These are phyloP conservation scores for Tetradesmus lagerheimii DNA, from an alignment of 139 green algal genomes.

Conservation along the genomic window DNA sequence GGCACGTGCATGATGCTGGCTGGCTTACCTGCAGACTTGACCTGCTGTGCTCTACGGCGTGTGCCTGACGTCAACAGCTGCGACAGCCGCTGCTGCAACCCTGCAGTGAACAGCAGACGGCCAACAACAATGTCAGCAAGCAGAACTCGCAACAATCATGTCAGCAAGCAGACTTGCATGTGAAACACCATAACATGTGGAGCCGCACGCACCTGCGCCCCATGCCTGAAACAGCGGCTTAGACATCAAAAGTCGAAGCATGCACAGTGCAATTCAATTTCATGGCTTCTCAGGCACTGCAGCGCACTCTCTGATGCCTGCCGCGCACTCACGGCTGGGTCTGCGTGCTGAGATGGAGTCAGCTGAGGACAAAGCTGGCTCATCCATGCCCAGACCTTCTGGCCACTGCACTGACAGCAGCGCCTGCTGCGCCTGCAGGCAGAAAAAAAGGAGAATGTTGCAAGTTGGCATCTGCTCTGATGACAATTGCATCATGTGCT, in stretches of 20 bases:
- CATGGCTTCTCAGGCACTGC: too few species aligned
- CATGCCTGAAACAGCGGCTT: too few species aligned
- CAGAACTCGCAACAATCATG: neutral
- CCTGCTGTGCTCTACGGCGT: neutral
- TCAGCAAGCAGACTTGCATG: too few species aligned
- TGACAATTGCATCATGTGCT: too few species aligned
- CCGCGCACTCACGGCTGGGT: neutral
- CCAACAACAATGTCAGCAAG: neutral
- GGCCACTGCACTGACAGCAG: slow-evolving; percentile 11
- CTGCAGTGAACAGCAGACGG: neutral
- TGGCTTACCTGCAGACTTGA: neutral
- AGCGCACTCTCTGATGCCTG: neutral
- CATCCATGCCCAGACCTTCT: neutral
- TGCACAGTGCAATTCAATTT: too few species aligned
- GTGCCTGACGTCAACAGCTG: neutral
- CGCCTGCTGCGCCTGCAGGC: slow-evolving; percentile 26
- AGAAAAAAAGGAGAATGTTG: neutral
- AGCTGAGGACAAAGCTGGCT: neutral
- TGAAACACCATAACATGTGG: too few species aligned
- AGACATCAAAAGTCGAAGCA: too few species aligned
- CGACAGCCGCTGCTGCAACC: slow-evolving; percentile 6
- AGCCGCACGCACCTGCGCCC: too few species aligned
- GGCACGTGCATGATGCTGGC: neutral
- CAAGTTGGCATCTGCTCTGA: too few species aligned
- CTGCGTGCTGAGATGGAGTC: neutral